Percentiles rank a stretch among this genome's conserved stretches.
phyloP scores from a whole-genome alignment of 2,329 filamentous ascomycete genomes.

The Neoscytalidium dimidiatum region DNA sequence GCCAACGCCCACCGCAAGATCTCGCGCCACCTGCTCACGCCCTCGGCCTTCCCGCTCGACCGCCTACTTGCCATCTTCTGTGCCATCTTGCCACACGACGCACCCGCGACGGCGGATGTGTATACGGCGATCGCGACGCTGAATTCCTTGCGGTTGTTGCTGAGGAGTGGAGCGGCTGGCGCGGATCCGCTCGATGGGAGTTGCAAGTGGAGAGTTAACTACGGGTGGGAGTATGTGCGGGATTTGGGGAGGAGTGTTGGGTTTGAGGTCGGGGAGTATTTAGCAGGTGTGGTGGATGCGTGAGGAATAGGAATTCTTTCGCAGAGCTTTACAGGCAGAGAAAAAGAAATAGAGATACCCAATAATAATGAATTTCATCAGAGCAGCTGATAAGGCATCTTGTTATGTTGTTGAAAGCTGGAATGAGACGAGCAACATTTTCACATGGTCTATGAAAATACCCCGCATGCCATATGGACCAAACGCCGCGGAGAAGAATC shows the following conservation, averaged over 20 bases:
- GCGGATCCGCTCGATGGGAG: slow-evolving; percentile 52
- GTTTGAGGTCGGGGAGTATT: slow-evolving; percentile 73
- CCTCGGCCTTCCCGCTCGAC: slow-evolving; percentile 76
- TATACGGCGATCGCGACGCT: slow-evolving; percentile 67
- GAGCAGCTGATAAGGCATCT: too few relatives aligned
- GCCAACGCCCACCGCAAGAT: slow-evolving; percentile 62
- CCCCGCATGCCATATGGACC: too few relatives aligned
- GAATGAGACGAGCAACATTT: too few relatives aligned
- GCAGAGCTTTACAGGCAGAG: neutral
- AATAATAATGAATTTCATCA: too few relatives aligned
- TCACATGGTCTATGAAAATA: too few relatives aligned
- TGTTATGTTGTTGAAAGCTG: too few relatives aligned
- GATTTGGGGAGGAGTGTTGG: slow-evolving; percentile 71
- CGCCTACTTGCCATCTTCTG: slow-evolving; percentile 77
- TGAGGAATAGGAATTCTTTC: neutral
- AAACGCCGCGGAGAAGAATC: too few relatives aligned
- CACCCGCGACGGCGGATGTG: slow-evolving; percentile 50
- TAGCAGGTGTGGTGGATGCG: slow-evolving; percentile 4
- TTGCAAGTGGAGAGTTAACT: slow-evolving; percentile 75
- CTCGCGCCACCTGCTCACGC: slow-evolving; percentile 73
- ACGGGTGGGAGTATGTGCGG: slow-evolving; percentile 75
- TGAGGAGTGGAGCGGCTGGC: slow-evolving; percentile 61
- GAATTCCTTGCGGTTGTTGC: slow-evolving; percentile 67
- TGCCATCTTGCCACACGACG: slow-evolving; percentile 52
- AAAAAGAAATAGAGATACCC: neutral